Percentiles rank a stretch among this genome's conserved stretches.
Conservation (phyloP, 352 stramenopile species). For the Pythium rhizo-oryzae region DNA sequence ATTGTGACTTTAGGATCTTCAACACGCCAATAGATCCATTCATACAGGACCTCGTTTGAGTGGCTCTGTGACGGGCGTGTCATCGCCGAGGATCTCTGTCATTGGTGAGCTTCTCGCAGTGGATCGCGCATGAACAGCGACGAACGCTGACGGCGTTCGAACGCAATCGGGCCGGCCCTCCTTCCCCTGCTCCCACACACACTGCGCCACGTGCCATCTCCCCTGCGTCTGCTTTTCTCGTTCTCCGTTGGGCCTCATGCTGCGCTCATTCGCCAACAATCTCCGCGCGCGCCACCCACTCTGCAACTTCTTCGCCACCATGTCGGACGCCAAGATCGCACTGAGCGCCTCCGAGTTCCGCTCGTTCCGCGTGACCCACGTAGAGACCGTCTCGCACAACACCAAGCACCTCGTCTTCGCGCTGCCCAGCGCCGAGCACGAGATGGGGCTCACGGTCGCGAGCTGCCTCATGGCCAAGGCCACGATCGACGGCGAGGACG, state of each 20-base stretch:
- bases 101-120: conserved; percentile 6
- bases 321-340: conserved; percentile 31
- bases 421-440: conserved; percentile 56
- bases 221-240: background rate
- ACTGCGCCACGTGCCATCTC: background rate
- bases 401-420: conserved; percentile 63
- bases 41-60: conserved; percentile 7
- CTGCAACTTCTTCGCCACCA: background rate
- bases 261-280: conserved; percentile 18
- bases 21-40: background rate
- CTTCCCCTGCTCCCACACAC: background rate
- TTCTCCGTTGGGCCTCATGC: background rate
- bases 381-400: conserved; percentile 65
- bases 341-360: conserved; percentile 64
- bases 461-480: conserved; percentile 70
- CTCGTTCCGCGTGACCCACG: conserved; percentile 61
- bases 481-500: conserved; percentile 55
- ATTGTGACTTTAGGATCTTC: background rate
- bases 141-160: conserved; percentile 10
- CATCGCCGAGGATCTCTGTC: conserved; percentile 1
- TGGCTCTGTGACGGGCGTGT: conserved; percentile 2
- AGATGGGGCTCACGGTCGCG: conserved; percentile 65
- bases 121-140: conserved; percentile 8
- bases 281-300: background rate
- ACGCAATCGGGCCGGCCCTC: background rate